Evolutionary conservation across 495 filamentous ascomycete species (phyloP).

Genomic region (Penicillium egyptiacum): DNA sequence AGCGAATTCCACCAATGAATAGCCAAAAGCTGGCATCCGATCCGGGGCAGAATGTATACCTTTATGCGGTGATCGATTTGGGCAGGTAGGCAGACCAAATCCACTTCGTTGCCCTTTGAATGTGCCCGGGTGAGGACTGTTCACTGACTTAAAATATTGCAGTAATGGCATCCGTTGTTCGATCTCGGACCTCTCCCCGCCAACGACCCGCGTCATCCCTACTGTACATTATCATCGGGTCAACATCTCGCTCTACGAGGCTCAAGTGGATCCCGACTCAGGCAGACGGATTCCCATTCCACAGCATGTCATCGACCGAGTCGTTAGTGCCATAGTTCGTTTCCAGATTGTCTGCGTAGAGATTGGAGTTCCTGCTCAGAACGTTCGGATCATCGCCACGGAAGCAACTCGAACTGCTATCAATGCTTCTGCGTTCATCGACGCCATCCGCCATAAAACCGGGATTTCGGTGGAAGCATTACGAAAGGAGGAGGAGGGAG

Average conservation of each 20-base stretch:
- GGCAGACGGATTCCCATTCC: conserved; percentile 58
- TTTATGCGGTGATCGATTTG: conserved; percentile 33
- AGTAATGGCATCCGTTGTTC: conserved; percentile 97
- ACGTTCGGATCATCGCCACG: conserved; percentile 78
- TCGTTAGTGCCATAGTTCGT: conserved; percentile 62
- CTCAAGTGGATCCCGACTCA: conserved; percentile 54
- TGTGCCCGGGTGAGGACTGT: background rate
- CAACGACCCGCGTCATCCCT: conserved; percentile 67
- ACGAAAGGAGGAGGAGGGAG: conserved; percentile 75
- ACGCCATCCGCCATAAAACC: conserved; percentile 57
- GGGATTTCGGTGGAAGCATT: conserved; percentile 70
- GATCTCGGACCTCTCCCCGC: conserved; percentile 73
- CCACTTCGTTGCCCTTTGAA: background rate
- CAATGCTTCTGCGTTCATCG: conserved; percentile 68
- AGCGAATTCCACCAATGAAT: conserved; percentile 4
- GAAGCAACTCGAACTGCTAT: conserved; percentile 82
- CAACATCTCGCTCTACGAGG: conserved; percentile 88
- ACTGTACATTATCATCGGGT: conserved; percentile 76
- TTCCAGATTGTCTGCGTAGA: conserved; percentile 74
- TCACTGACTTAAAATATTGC: background rate
- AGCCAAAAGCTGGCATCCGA: background rate
- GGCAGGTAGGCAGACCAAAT: conserved; percentile 26
- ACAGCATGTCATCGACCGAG: conserved; percentile 56
- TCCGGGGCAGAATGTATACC: conserved; percentile 15
- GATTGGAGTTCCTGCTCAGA: conserved; percentile 59